These are phyloP conservation scores for Boletus rubescentipes DNA, from an alignment of 768 basidiomycete genomes.

Conservation along the genomic window DNA sequence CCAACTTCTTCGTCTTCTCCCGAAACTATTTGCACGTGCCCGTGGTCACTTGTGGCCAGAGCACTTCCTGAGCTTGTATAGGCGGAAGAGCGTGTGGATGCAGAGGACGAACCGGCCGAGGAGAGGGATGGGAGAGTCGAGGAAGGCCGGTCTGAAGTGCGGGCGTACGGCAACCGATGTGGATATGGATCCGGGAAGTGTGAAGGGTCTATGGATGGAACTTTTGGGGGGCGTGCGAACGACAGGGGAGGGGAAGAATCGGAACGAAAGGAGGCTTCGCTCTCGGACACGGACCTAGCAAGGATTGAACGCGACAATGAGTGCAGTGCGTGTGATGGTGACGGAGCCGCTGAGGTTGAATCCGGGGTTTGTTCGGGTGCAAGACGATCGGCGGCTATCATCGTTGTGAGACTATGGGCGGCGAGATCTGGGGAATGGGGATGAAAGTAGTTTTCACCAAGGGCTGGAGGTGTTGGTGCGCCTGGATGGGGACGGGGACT, in stretches of 20 bases:
- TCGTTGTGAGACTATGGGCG: slow-evolving; percentile 16
- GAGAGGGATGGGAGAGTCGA: slow-evolving; percentile 59
- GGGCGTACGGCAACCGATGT: slow-evolving; percentile 50
- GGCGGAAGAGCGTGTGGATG: slow-evolving; percentile 73
- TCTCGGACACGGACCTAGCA: slow-evolving; percentile 40
- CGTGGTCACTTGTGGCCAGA: slow-evolving; percentile 57
- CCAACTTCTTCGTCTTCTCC: slow-evolving; percentile 54
- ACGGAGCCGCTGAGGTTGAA: slow-evolving; percentile 23
- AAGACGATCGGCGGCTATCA: slow-evolving; percentile 19
- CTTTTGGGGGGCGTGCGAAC: slow-evolving; percentile 46
- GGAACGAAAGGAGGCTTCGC: slow-evolving; percentile 37
- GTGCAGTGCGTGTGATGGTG: slow-evolving; percentile 23
- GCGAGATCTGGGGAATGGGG: slow-evolving; percentile 27
- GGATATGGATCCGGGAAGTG: slow-evolving; percentile 75
- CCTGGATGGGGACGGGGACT: slow-evolving; percentile 38
- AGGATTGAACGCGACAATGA: slow-evolving; percentile 35
- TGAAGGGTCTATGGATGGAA: slow-evolving; percentile 54
- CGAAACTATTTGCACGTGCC: slow-evolving; percentile 64
- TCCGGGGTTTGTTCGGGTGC: slow-evolving; percentile 8
- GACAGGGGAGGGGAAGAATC: slow-evolving; percentile 36
- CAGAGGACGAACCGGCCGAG: slow-evolving; percentile 67
- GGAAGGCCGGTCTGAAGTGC: slow-evolving; percentile 32
- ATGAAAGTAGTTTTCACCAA: slow-evolving; percentile 25
- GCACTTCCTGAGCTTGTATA: slow-evolving; percentile 73
- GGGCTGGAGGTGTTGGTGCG: slow-evolving; percentile 38